These are phyloP conservation scores for Aureobasidium sp. DNA, from an alignment of 2,329 filamentous ascomycete species.

Conservation along the genomic window DNA sequence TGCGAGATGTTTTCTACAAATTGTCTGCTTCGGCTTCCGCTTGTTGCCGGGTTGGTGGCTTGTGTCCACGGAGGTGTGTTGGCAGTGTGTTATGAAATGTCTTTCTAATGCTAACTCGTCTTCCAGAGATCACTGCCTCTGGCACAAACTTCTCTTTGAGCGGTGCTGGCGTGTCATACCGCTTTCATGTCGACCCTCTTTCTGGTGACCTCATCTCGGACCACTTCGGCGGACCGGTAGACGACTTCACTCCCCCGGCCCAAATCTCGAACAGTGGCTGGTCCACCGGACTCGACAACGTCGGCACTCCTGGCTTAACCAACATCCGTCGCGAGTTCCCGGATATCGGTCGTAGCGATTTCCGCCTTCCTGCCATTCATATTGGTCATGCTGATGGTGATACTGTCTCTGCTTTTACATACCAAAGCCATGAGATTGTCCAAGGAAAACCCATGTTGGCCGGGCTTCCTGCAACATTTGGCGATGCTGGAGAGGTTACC, in stretches of 20 bases:
- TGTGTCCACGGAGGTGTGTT: not conserved
- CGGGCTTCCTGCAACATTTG: slow-evolving; percentile 53
- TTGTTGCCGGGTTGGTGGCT: not conserved
- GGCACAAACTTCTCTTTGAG: slow-evolving; percentile 50
- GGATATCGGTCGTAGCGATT: slow-evolving; percentile 55
- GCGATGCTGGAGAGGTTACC: slow-evolving; percentile 45
- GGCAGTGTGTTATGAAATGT: too few relatives aligned
- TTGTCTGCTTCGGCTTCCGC: not conserved
- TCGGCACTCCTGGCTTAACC: slow-evolving; percentile 25
- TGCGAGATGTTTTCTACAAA: not conserved
- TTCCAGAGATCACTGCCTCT: slow-evolving; percentile 38
- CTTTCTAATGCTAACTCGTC: not conserved
- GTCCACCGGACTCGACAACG: slow-evolving; percentile 31
- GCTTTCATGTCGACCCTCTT: slow-evolving; percentile 51
- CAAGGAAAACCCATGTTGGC: slow-evolving; percentile 48
- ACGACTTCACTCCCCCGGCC: slow-evolving; percentile 42
- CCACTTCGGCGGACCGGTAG: slow-evolving; percentile 50
- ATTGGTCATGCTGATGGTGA: slow-evolving; percentile 51
- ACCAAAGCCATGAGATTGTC: slow-evolving; percentile 47
- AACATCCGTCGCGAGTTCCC: slow-evolving; percentile 54
- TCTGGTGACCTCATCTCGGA: slow-evolving; percentile 51
- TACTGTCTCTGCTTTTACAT: slow-evolving; percentile 50
- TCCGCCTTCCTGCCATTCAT: slow-evolving; percentile 51
- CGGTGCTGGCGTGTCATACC: slow-evolving; percentile 49
- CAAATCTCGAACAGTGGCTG: slow-evolving; percentile 41